phyloP scores from a whole-genome alignment of 495 filamentous ascomycete genomes.

The Aspergillus saccharolyticus region DNA sequence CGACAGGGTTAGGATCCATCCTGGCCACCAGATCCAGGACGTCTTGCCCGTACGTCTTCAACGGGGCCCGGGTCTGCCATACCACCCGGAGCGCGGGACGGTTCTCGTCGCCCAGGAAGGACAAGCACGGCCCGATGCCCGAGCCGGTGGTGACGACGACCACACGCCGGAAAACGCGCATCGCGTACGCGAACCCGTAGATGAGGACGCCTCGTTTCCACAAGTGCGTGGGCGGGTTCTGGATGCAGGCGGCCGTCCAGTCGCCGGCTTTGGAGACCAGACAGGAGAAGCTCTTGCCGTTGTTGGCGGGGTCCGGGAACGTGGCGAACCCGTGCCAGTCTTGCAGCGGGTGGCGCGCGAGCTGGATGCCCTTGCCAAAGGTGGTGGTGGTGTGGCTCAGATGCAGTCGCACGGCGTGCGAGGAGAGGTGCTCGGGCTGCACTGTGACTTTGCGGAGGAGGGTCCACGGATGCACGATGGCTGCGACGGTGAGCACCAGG shows the following conservation, averaged over 20 bases:
- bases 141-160: conserved; percentile 80
- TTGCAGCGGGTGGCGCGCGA: conserved; percentile 52
- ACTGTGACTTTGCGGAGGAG: conserved; percentile 50
- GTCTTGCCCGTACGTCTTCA: conserved; percentile 48
- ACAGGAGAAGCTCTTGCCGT: conserved; percentile 52
- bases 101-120: conserved; percentile 45
- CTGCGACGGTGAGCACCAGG: conserved; percentile 31
- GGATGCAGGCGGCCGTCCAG: conserved; percentile 67
- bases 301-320: conserved; percentile 52
- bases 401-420: conserved; percentile 68
- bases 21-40: conserved; percentile 46
- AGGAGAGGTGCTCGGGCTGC: conserved; percentile 56
- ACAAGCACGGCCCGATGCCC: conserved; percentile 64
- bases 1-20: conserved; percentile 50
- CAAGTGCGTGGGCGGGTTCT: conserved; percentile 48
- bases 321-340: conserved; percentile 84
- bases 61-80: conserved; percentile 53
- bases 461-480: conserved; percentile 41
- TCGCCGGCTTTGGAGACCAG: conserved; percentile 79
- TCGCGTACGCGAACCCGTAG: conserved; percentile 68
- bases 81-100: conserved; percentile 51
- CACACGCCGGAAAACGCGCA: conserved; percentile 60
- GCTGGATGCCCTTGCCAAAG: conserved; percentile 43
- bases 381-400: conserved; percentile 52
- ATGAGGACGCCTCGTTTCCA: conserved; percentile 49